Conservation (phyloP, 768 basidiomycete genomes). For the Rhodotorula kratochvilovae region DNA sequence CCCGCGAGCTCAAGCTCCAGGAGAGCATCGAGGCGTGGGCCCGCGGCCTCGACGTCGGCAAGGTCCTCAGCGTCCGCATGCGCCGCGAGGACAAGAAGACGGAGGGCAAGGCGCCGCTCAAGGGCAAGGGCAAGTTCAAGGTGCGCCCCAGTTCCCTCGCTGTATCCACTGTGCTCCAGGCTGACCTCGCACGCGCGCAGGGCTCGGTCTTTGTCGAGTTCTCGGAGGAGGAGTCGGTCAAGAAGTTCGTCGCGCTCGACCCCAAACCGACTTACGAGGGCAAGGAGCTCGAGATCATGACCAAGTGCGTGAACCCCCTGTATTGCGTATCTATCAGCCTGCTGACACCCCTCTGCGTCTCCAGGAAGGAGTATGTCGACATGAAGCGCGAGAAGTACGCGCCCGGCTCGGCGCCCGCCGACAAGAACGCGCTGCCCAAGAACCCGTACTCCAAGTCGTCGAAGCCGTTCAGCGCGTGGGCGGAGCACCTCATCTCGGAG, state of each 20-base stretch:
- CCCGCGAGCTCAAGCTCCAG: conserved; percentile 56
- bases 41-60: conserved; percentile 66
- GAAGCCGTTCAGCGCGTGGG: conserved; percentile 41
- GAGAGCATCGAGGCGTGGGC: conserved; percentile 66
- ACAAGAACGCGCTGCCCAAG: conserved; percentile 48
- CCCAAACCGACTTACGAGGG: conserved; percentile 77
- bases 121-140: conserved; percentile 55
- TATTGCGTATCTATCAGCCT: background rate
- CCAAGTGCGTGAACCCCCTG: conserved; percentile 60
- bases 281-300: conserved; percentile 72
- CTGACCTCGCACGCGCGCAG: conserved; percentile 49
- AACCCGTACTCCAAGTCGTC: conserved; percentile 44
- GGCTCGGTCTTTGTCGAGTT: conserved; percentile 92
- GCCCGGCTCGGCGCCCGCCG: conserved; percentile 51
- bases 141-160: background rate
- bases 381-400: conserved; percentile 97
- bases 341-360: conserved; percentile 1
- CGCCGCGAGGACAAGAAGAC: conserved; percentile 61
- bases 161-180: background rate
- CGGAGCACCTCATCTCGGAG: conserved; percentile 27
- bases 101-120: conserved; percentile 63
- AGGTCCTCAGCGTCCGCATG: conserved; percentile 78
- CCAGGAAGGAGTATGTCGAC: conserved; percentile 76
- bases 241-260: conserved; percentile 71
- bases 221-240: conserved; percentile 62